Evolutionary conservation across 1,284 basidiomycete genomes (phyloP).

Genomic region (Cerioporus squamosus): DNA sequence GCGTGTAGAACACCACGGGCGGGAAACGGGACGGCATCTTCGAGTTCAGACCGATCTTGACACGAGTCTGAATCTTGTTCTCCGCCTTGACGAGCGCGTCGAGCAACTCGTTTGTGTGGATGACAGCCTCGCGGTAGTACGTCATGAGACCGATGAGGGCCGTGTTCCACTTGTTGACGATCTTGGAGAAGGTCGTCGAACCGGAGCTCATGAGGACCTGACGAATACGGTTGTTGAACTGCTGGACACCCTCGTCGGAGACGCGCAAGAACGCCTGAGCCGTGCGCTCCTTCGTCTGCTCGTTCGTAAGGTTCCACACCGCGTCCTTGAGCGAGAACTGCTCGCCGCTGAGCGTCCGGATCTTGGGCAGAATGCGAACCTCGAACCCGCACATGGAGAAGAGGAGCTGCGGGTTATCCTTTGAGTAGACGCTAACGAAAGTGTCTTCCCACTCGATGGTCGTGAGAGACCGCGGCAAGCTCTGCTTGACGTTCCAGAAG

Average conservation of each 20-base stretch:
- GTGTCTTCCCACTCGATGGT: constrained; percentile 99
- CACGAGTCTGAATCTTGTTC: constrained; percentile 99
- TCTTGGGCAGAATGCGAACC: constrained; percentile 95
- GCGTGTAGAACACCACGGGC: constrained; percentile 95
- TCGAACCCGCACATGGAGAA: constrained; percentile 99
- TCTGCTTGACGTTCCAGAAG: constrained; percentile 99
- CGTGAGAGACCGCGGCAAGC: constrained; percentile 92
- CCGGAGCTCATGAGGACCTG: constrained; percentile 99
- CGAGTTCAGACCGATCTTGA: constrained; percentile 98
- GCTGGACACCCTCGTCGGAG: constrained; percentile 95
- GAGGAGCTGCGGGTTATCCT: constrained; percentile 96
- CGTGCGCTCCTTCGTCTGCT: constrained; percentile 96
- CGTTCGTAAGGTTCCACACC: constrained; percentile 97
- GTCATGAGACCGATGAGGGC: constrained; percentile 95
- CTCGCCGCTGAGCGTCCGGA: constrained; percentile 92
- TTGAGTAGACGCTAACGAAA: constrained; percentile 95
- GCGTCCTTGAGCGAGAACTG: constrained; percentile 97
- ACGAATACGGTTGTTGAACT: constrained; percentile 95
- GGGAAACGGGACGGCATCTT: constrained; percentile 99
- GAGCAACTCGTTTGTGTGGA: constrained; percentile 95
- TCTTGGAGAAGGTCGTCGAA: constrained; percentile 98
- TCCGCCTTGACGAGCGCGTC: constrained; percentile 96
- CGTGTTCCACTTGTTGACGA: constrained; percentile 99
- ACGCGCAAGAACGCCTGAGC: constrained; percentile 98
- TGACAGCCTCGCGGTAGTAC: constrained; percentile 99